These are phyloP conservation scores for Penicillium lagena DNA, from an alignment of 495 filamentous ascomycete species.

Conservation along the genomic window DNA sequence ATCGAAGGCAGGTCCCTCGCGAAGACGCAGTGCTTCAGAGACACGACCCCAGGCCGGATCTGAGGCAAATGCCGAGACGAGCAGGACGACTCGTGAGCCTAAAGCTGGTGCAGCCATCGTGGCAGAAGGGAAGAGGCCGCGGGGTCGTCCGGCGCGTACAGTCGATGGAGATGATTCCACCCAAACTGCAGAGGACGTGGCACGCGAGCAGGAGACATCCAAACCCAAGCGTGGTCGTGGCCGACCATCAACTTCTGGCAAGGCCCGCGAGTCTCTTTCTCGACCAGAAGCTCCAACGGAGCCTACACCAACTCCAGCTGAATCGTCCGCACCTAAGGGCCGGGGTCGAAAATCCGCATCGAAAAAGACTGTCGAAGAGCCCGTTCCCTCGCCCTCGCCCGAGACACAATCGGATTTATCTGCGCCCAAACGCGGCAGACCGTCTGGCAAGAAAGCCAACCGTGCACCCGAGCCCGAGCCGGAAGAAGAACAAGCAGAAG, in stretches of 20 bases:
- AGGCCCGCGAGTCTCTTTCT: not conserved
- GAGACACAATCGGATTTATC: constrained; percentile 1
- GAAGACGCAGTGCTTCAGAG: not conserved
- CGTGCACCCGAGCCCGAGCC: constrained; percentile 3
- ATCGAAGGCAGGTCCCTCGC: not conserved
- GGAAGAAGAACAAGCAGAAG: constrained; percentile 16
- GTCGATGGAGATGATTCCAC: not conserved
- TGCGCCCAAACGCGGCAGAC: constrained; percentile 1
- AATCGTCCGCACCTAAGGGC: constrained; percentile 1
- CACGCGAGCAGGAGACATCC: not conserved
- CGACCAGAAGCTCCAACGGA: not conserved
- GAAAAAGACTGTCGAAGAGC: not conserved
- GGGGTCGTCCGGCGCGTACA: constrained; percentile 1
- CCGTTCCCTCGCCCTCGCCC: constrained; percentile 2
- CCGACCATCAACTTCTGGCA: constrained; percentile 2
- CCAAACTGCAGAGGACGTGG: not conserved
- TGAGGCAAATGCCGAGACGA: not conserved
- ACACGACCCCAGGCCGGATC: not conserved
- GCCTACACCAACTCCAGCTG: not conserved
- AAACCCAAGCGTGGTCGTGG: constrained; percentile 7
- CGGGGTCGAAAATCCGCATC: constrained; percentile 2
- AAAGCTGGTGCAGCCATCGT: not conserved
- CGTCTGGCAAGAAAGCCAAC: constrained; percentile 1
- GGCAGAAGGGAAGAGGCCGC: not conserved
- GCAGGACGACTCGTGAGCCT: not conserved